Evolutionary conservation across 1,139 yeast species (phyloP).

Genomic region (Suhomyces maxii): DNA sequence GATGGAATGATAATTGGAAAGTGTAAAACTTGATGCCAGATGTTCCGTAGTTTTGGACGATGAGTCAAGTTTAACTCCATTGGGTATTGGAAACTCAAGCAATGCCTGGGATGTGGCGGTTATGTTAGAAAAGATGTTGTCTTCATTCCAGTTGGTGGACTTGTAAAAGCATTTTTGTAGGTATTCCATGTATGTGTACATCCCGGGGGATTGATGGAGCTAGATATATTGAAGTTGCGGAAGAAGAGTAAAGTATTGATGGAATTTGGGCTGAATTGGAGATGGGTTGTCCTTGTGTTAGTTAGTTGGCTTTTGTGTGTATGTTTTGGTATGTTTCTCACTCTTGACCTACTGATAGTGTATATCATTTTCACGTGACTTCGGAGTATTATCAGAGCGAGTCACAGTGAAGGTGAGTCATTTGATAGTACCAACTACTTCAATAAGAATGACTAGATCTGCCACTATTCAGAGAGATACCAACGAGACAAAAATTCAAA

Average conservation of each 20-base stretch:
- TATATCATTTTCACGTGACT: no score
- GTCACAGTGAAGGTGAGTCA: no score
- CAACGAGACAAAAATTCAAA: constrained; percentile 91
- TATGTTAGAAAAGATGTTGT: constrained; percentile 71
- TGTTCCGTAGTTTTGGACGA: constrained; percentile 71
- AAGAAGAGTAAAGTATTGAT: neutral
- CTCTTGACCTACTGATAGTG: no score
- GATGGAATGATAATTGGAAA: constrained; percentile 66
- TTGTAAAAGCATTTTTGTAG: constrained; percentile 69
- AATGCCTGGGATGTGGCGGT: constrained; percentile 69
- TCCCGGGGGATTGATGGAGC: constrained; percentile 20
- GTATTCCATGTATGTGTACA: constrained; percentile 87
- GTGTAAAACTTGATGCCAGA: constrained; percentile 73
- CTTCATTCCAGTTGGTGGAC: constrained; percentile 74
- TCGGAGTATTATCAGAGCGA: no score
- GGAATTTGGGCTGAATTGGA: neutral
- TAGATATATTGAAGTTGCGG: neutral
- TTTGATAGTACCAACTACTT: no score
- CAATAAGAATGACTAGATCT: constrained; percentile 17
- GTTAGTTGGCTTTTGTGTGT: neutral
- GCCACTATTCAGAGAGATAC: constrained; percentile 72
- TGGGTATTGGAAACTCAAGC: constrained; percentile 74
- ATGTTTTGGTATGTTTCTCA: neutral
- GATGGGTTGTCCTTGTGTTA: neutral
- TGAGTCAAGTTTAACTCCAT: constrained; percentile 63